These are phyloP conservation scores for Eucalyptus erythrocorys DNA, from an alignment of 345 rosid genomes.

Conservation along the genomic window DNA sequence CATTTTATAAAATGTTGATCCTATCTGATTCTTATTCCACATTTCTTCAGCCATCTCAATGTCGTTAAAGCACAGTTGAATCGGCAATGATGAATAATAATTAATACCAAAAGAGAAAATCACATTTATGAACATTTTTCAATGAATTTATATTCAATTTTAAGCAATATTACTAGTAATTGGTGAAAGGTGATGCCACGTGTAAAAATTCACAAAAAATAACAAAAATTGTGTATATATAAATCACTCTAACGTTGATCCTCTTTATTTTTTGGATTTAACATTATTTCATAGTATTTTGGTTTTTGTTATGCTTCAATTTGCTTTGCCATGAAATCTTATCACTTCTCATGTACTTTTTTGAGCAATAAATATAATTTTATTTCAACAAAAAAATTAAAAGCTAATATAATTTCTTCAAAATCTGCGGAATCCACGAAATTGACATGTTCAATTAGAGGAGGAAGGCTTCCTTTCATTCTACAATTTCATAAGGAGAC, in stretches of 20 bases:
- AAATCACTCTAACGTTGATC: no score
- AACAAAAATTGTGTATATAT: neutral
- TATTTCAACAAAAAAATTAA: neutral
- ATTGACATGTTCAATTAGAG: neutral
- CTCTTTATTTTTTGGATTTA: no score
- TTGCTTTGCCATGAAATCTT: rapidly evolving
- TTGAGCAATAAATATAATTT: no score
- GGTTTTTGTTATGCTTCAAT: no score
- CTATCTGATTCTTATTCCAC: neutral
- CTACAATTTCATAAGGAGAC: neutral
- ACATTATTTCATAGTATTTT: no score
- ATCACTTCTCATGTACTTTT: no score
- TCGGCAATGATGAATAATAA: neutral
- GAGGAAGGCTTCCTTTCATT: neutral
- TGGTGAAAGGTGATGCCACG: neutral
- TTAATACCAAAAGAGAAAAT: neutral
- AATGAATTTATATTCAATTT: neutral
- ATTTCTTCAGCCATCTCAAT: neutral
- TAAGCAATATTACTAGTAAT: neutral
- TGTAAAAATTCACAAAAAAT: neutral
- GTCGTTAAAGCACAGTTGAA: neutral
- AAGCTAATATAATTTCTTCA: neutral
- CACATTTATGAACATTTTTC: neutral
- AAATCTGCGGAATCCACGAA: neutral
- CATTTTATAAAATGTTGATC: neutral